phyloP scores from a whole-genome alignment of 2,329 filamentous ascomycete species.

The Dendrostoma leiphaemia region DNA sequence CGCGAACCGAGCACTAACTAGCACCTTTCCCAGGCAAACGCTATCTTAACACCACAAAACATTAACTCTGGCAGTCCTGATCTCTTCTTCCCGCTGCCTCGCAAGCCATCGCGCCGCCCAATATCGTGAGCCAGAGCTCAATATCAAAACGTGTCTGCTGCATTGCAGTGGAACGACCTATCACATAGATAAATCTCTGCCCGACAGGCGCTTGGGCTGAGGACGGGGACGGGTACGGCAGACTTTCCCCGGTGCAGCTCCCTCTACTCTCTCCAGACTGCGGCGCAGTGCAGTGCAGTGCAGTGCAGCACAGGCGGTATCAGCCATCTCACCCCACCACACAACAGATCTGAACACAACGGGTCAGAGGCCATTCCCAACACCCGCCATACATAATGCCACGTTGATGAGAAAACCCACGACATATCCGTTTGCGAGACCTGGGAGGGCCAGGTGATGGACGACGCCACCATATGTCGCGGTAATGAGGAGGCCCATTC shows the following conservation, averaged over 20 bases:
- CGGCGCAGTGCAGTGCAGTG: neutral
- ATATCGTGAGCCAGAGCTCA: neutral
- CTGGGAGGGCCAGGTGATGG: conserved; percentile 6
- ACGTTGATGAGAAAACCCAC: neutral
- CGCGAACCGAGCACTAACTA: neutral
- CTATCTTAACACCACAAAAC: too few relatives aligned
- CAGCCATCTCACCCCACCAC: too few relatives aligned
- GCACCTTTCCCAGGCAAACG: neutral
- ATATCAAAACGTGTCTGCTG: neutral
- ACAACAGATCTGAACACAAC: too few relatives aligned
- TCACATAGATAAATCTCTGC: conserved; percentile 16
- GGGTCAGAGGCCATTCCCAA: too few relatives aligned
- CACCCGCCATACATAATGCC: conserved; percentile 5
- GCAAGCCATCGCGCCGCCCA: neutral
- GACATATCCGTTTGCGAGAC: neutral
- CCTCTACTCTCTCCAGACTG: neutral
- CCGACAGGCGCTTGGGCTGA: conserved; percentile 9
- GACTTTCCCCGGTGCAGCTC: too few relatives aligned
- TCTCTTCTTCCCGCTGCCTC: neutral
- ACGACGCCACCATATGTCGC: conserved; percentile 13
- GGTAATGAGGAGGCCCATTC: conserved; percentile 9
- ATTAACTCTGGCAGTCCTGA: neutral
- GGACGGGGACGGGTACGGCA: too few relatives aligned
- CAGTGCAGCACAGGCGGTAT: too few relatives aligned
- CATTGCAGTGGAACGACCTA: conserved; percentile 13